These are phyloP conservation scores for Arthrinium puccinioides DNA, from an alignment of 2,329 filamentous ascomycete genomes.

Conservation along the genomic window DNA sequence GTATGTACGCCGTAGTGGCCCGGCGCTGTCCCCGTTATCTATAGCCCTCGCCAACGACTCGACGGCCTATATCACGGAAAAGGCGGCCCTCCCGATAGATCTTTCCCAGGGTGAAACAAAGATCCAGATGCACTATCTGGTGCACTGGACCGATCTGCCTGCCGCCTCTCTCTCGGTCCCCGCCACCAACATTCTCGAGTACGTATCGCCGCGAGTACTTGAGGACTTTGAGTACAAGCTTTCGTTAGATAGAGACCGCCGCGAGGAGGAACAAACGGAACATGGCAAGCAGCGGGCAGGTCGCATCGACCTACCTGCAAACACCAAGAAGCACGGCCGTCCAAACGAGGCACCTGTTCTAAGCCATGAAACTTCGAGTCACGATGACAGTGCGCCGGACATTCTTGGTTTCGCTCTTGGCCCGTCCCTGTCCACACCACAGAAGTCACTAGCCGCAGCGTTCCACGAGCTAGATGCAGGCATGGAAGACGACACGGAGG, in stretches of 20 bases:
- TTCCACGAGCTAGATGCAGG: slow-evolving; percentile 11
- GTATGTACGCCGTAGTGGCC: slow-evolving; percentile 41
- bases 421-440: slow-evolving; percentile 32
- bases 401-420: slow-evolving; percentile 19
- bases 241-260: slow-evolving; percentile 34
- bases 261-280: slow-evolving; percentile 20
- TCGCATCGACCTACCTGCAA: too few species aligned
- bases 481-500: slow-evolving; percentile 14
- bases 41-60: slow-evolving; percentile 41
- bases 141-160: slow-evolving; percentile 47
- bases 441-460: slow-evolving; percentile 20
- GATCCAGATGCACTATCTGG: slow-evolving; percentile 42
- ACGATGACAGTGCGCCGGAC: too few species aligned
- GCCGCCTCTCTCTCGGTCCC: slow-evolving; percentile 38
- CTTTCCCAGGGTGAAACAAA: slow-evolving; percentile 19
- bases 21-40: slow-evolving; percentile 37
- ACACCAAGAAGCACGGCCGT: slow-evolving; percentile 18
- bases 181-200: slow-evolving; percentile 44
- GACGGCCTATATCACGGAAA: slow-evolving; percentile 50
- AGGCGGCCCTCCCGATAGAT: slow-evolving; percentile 35
- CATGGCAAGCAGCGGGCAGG: slow-evolving; percentile 3
- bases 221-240: slow-evolving; percentile 49
- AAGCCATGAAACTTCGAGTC: too few species aligned
- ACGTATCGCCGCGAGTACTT: slow-evolving; percentile 47
- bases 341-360: too few species aligned